These are phyloP conservation scores for Stylosanthes scabra DNA, from an alignment of 331 rosid genomes.

Conservation along the genomic window DNA sequence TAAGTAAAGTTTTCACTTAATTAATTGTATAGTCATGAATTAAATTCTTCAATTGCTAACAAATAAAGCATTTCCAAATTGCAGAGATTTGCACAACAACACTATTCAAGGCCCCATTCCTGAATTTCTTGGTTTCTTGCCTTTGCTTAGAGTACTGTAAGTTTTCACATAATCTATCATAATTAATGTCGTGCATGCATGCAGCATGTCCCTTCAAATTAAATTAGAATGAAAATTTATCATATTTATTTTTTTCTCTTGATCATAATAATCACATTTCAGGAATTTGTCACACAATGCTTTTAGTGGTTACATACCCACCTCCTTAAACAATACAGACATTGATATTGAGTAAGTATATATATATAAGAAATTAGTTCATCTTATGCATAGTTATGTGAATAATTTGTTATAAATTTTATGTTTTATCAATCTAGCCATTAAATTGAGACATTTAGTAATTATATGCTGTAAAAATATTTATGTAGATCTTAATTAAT, in stretches of 20 bases:
- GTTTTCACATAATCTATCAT: conserved; percentile 8
- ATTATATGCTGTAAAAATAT: no score
- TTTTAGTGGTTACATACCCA: conserved; percentile 54
- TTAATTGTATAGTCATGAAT: not conserved
- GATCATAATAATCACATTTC: not conserved
- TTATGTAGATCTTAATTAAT: no score
- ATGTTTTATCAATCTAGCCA: no score
- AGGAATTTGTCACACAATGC: conserved; percentile 53
- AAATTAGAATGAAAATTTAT: not conserved
- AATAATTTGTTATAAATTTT: no score
- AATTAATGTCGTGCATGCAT: not conserved
- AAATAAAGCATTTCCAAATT: not conserved
- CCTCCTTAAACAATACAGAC: conserved; percentile 42
- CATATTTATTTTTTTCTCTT: conserved; percentile 27
- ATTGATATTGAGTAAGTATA: conserved; percentile 43
- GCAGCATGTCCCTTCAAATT: not conserved
- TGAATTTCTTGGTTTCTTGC: conserved; percentile 51
- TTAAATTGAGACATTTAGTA: no score
- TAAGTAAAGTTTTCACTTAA: not conserved
- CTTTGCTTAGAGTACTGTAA: conserved; percentile 47
- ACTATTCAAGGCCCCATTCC: conserved; percentile 47
- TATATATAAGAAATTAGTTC: no score
- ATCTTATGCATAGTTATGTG: no score
- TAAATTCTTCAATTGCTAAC: not conserved
- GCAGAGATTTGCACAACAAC: conserved; percentile 50